phyloP scores from a whole-genome alignment of 2,329 filamentous ascomycete genomes.

The Sporothrix schenckii region DNA sequence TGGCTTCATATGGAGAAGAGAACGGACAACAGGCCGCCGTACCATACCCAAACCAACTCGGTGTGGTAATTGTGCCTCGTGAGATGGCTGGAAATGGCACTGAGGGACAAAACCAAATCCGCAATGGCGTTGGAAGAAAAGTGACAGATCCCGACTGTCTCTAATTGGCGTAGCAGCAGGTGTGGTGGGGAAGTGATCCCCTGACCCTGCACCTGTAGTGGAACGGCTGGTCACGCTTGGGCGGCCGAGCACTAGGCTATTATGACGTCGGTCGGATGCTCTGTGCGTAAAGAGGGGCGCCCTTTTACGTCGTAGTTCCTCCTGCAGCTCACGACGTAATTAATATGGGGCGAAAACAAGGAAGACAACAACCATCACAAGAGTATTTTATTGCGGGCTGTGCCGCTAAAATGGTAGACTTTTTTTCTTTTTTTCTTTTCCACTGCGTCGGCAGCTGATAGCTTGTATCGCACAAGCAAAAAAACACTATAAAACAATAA shows the following conservation, averaged over 20 bases:
- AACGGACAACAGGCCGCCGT: neutral
- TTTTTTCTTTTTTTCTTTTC: neutral
- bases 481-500: neutral
- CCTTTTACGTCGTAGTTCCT: neutral
- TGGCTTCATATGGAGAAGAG: neutral
- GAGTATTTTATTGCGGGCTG: conserved; percentile 10
- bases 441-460: conserved; percentile 11
- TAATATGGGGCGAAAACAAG: conserved; percentile 22
- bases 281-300: conserved; percentile 19
- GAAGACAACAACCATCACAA: neutral
- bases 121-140: conserved; percentile 20
- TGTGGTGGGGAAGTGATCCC: conserved; percentile 29
- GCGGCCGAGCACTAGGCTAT: conserved; percentile 22
- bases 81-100: neutral
- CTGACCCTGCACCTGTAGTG: conserved; percentile 32
- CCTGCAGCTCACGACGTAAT: conserved; percentile 23
- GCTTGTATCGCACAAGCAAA: conserved; percentile 5
- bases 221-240: conserved; percentile 30
- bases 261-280: conserved; percentile 33
- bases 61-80: conserved; percentile 17
- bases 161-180: conserved; percentile 27
- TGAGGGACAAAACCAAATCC: neutral
- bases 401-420: conserved; percentile 12
- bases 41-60: conserved; percentile 23
- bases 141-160: conserved; percentile 25